Evolutionary conservation across 805 yeast species (phyloP), one percentile per base, ranked within the genome.

Genomic region (Kodamaea nitidulidarum): DNA sequence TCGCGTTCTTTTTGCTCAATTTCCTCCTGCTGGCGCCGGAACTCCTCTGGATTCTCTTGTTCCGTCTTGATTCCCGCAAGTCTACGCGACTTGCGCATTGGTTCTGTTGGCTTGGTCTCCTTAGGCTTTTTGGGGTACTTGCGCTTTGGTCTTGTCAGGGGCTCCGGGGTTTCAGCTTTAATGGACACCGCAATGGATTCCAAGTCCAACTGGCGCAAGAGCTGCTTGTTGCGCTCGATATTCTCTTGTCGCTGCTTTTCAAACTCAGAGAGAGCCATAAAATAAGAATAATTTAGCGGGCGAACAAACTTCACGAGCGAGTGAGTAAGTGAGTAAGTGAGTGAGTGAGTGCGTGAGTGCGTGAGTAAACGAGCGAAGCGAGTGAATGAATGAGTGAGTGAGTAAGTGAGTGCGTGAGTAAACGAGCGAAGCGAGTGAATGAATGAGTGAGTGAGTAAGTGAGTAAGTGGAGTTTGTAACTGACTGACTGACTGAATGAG

Each of bases 221-320:
- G 72, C 47, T 80, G 85, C 56, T 80, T 79, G 61, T 91, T 93
- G 36, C 98, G 71, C 46, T 80, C 85, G 43, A 91, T 93, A 55
- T 87, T 88, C 42, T 78, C 86, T 52, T 75, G 80, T 43, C 95
- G 62, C 54, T 79, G 80, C 50, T 67, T 74, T 58, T 85, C 93
- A 54, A 85, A 82, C 25, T 80, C 87, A 1, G 84, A 74, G 21
- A 81, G 33, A 8, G 39, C 14, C 39, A 39, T 38, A 15, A 12
- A 8, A 16, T n/a, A n/a, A n/a, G n/a, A n/a, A n/a, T n/a, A n/a
- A n/a, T n/a, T n/a, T n/a, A n/a, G n/a, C n/a, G n/a, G n/a, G n/a
- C n/a, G n/a, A n/a, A n/a, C n/a, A n/a, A n/a, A n/a, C n/a, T n/a
- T n/a, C n/a, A n/a, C n/a, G n/a, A n/a, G n/a, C n/a, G n/a, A n/a